phyloP scores from a whole-genome alignment of 495 filamentous ascomycete species.

The Melanomma pulvis-pyrius region DNA sequence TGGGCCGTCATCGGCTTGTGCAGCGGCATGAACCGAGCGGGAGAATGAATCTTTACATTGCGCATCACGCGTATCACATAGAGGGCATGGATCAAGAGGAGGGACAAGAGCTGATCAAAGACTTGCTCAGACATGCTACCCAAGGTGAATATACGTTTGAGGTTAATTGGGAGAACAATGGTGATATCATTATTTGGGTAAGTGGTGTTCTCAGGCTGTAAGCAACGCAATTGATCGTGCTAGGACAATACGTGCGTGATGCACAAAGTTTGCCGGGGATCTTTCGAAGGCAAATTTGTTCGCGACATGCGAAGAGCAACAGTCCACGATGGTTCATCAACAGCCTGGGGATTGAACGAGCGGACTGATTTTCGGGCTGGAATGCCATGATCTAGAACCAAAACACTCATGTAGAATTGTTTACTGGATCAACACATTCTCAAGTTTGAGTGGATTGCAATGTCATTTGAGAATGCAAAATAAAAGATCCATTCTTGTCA shows the following conservation, averaged over 20 bases:
- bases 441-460: too few relatives aligned
- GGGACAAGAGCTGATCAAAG: constrained; percentile 47
- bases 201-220: constrained; percentile 58
- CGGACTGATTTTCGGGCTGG: constrained; percentile 16
- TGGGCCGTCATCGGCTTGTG: constrained; percentile 54
- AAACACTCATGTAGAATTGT: neutral
- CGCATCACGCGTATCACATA: constrained; percentile 59
- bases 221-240: constrained; percentile 21
- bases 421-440: neutral
- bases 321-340: constrained; percentile 16
- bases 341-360: constrained; percentile 16
- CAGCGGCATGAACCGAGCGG: constrained; percentile 58
- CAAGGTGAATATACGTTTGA: constrained; percentile 53
- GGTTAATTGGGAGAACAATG: constrained; percentile 52
- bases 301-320: constrained; percentile 54
- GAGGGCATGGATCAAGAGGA: constrained; percentile 49
- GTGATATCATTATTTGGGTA: constrained; percentile 63
- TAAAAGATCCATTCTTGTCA: neutral
- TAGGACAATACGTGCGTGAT: constrained; percentile 25
- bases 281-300: constrained; percentile 53
- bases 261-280: constrained; percentile 42
- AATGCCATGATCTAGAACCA: constrained; percentile 1
- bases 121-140: constrained; percentile 51
- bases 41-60: constrained; percentile 59
- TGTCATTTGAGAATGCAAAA: neutral